Evolutionary conservation across 345 rosid genomes (phyloP).

Genomic region (Citrus medica): DNA sequence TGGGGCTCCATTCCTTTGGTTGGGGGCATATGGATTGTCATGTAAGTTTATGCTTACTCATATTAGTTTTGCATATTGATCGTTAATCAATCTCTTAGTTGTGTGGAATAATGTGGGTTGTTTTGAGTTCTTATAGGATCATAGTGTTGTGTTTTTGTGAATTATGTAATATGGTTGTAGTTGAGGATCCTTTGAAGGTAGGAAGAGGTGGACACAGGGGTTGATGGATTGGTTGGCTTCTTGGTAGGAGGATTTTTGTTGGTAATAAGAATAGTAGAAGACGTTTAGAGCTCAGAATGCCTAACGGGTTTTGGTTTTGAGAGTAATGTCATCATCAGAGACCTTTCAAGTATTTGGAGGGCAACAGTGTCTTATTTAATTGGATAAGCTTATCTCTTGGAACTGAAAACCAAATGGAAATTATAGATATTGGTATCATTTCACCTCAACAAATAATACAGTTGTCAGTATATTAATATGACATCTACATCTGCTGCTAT

Average conservation of each 20-base stretch:
- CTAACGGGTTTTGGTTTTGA: neutral
- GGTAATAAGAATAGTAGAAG: neutral
- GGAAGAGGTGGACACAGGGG: neutral
- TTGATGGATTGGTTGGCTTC: neutral
- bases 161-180: neutral
- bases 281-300: neutral
- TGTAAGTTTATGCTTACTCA: constrained; percentile 46
- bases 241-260: neutral
- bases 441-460: neutral
- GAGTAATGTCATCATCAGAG: neutral
- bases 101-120: neutral
- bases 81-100: neutral
- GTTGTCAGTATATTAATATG: too few species aligned
- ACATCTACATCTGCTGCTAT: neutral
- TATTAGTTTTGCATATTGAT: neutral
- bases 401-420: neutral
- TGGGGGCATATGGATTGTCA: constrained; percentile 82
- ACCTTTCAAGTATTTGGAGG: neutral
- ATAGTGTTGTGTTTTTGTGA: neutral
- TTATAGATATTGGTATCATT: neutral
- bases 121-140: neutral
- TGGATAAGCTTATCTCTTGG: neutral
- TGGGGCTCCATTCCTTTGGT: constrained; percentile 87
- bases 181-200: neutral
- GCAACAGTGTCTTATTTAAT: neutral